These are phyloP conservation scores for Tuber brumale DNA, from an alignment of 495 filamentous ascomycete genomes.

Conservation along the genomic window DNA sequence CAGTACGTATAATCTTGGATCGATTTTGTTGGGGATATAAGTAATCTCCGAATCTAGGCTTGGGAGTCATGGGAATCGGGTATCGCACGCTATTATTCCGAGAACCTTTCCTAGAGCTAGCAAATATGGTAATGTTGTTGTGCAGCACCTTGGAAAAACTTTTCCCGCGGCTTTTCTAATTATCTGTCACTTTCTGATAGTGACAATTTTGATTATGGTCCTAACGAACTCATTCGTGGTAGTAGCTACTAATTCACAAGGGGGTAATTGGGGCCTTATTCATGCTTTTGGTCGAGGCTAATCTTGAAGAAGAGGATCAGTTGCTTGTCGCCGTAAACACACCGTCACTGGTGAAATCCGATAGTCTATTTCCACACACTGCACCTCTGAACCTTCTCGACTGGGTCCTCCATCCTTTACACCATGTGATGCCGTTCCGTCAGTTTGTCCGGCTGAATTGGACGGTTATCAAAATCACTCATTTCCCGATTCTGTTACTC, in stretches of 20 bases:
- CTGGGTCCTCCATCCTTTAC: slow-evolving; percentile 74
- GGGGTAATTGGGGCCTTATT: slow-evolving; percentile 44
- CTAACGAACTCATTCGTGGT: slow-evolving; percentile 91
- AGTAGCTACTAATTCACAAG: too few species aligned
- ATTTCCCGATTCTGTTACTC: slow-evolving; percentile 44
- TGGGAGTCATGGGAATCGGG: slow-evolving; percentile 67
- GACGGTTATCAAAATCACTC: slow-evolving; percentile 76
- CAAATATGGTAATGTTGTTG: neutral
- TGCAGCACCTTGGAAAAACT: slow-evolving; percentile 55
- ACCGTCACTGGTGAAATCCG: slow-evolving; percentile 92
- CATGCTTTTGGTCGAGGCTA: neutral
- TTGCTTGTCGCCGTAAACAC: slow-evolving; percentile 91
- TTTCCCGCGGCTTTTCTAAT: slow-evolving; percentile 76
- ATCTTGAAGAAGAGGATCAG: slow-evolving; percentile 20
- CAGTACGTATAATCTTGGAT: too few species aligned
- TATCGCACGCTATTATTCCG: slow-evolving; percentile 45
- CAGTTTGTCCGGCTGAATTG: slow-evolving; percentile 76
- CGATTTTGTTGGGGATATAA: too few species aligned
- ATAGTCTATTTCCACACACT: slow-evolving; percentile 84
- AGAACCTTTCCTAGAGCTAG: neutral
- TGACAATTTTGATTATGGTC: slow-evolving; percentile 87
- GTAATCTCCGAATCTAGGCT: slow-evolving; percentile 13
- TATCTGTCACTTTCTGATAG: slow-evolving; percentile 89
- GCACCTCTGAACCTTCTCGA: slow-evolving; percentile 82
- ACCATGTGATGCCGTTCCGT: slow-evolving; percentile 69